These are phyloP conservation scores for Dryas integrifolia DNA, from an alignment of 331 rosid species.

Conservation along the genomic window DNA sequence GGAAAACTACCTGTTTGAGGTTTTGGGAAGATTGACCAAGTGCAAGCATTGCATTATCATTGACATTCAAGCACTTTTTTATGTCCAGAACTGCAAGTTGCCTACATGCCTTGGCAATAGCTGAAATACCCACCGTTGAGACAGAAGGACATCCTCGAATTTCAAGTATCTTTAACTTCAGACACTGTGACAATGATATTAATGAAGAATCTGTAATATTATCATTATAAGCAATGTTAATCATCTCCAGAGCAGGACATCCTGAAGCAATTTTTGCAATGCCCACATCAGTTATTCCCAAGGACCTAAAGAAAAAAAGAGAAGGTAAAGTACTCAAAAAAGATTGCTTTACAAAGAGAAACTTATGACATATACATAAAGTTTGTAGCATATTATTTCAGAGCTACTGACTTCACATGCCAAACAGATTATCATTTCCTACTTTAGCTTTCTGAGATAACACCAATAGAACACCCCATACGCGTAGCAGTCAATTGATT, in stretches of 20 bases:
- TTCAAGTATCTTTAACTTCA: conserved; percentile 33
- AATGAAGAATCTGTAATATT: conserved; percentile 39
- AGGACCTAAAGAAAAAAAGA: conserved; percentile 22
- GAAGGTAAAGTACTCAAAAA: background rate
- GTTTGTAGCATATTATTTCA: background rate
- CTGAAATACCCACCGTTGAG: conserved; percentile 35
- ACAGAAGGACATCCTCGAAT: conserved; percentile 37
- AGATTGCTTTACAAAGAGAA: background rate
- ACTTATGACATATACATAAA: background rate
- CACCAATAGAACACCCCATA: background rate
- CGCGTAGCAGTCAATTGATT: background rate
- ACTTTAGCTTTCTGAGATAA: background rate
- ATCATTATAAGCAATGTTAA: conserved; percentile 40
- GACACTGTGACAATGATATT: conserved; percentile 35
- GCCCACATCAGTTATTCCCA: conserved; percentile 37
- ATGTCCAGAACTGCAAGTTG: conserved; percentile 37
- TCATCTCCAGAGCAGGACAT: conserved; percentile 41
- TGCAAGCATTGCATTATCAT: conserved; percentile 38
- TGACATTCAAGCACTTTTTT: conserved; percentile 35
- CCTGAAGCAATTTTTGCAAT: conserved; percentile 35
- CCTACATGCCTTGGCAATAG: conserved; percentile 37
- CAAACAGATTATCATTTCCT: background rate
- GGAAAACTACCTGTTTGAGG: conserved; percentile 36
- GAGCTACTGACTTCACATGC: conserved; percentile 6
- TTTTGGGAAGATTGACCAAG: conserved; percentile 39